Base-by-base conservation (phyloP, 257 asterid species). In the Lycium barbarum region DNA sequence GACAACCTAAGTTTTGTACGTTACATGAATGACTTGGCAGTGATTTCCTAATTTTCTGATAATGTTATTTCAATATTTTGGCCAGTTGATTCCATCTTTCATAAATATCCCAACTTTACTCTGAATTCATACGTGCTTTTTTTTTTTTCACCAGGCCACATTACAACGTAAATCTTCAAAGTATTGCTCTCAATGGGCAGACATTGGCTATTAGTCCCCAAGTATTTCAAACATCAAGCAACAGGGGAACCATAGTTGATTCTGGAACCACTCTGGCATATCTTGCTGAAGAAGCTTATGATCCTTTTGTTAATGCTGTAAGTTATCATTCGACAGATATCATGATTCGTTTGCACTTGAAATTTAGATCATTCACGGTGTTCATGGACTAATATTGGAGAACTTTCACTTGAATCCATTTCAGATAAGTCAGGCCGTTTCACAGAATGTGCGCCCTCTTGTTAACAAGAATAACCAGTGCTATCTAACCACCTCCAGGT, bases 191-290 rank as follows among this genome's bases (percentile, higher is more conserved):
- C 49, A 95, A 95, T 66, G 99, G 99, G 65, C 98, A 97, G 91
- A 84, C 85, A 63, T 87, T 97, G 86, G 76, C 95, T 78, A 94
- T 97, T 84, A 91, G 88, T 83, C 85, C 95, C 35, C 89, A 96
- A 6, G 98, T 93, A 33, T 97, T 97, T 87, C 86, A 93, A 63
- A 95, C 98, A 81, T 85, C 97, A 79, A 74, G 49, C 88, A 94
- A 88, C 90, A 85, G 90, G 72, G 99, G 99, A 85, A 97, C 98
- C 10, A 95, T 97, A 88, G 88, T 97, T 55, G 99, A 97, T 89
- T 97, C 99, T 11, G 98, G 99, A 87, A 96, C 99, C 62, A 96
- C 99, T 11, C 88, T 96, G 89, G 97, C 98, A 20, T 96, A 97
- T 89, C 93, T 97, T 85, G 96, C 98, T 13, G 97, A 93, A 84